Evolutionary conservation across 768 basidiomycete genomes (phyloP), one percentile per base, ranked within the genome.

Genomic region (Rhodocollybia butyracea): DNA sequence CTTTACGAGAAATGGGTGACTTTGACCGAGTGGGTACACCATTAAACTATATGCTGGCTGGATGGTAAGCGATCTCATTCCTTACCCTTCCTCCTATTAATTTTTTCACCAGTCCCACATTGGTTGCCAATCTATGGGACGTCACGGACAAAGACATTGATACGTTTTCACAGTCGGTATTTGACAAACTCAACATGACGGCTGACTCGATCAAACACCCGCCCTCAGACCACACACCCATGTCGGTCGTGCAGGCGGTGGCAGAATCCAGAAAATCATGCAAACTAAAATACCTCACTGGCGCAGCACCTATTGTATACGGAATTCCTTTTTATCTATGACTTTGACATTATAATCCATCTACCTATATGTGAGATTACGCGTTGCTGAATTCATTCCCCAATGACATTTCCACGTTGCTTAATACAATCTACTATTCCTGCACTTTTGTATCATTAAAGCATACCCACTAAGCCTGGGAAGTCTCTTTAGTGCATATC

Each of bases 91-190:
- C 40, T 30, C 54, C 13, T 46, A 38, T 51, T 57, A 7, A 52
- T 34, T 38, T 43, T 15, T 21, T 43, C 22, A 31, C 53, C 24
- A 94, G 96, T 59, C 96, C 97, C 17, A 89, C 94, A 1, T 77
- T 98, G 30, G 84, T 98, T 12, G 97, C 92, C 0, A 98, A 96
- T 64, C 74, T 98, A 4, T 99, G 97, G 97, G 97, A 98, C 64
- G 97, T 98, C 7, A 98, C 96, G 0, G 97, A 99, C 74, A 82
- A 87, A 43, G 97, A 99, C 65, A 96, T 98, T 63, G 96, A 99
- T 76, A 90, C 90, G 61, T 85, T 97, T 59, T 88, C 94, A 2
- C 83, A 88, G 58, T 75, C 86, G 0, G 94, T 97, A 15, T 88
- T 97, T 62, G 84, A 86, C 59, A 81, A 84, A 60, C 68, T 96